phyloP scores from a whole-genome alignment of 345 rosid genomes.

The Pistacia atlantica region DNA sequence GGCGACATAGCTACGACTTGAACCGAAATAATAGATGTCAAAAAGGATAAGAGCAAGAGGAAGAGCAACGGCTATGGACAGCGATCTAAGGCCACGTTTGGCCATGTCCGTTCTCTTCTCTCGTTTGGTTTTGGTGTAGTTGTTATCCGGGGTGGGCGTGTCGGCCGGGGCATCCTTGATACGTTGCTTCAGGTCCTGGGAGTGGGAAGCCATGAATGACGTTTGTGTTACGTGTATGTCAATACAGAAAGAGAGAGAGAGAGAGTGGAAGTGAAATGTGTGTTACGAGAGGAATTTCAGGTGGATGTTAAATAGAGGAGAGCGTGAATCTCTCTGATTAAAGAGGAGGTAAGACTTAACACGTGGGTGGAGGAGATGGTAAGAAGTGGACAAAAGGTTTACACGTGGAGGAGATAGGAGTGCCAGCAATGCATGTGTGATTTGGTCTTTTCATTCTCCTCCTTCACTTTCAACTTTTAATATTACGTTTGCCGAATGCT shows the following conservation, averaged over 20 bases:
- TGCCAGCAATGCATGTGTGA: background rate
- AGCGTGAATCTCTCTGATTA: background rate
- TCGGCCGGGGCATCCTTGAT: slow-evolving; percentile 33
- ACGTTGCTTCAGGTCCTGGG: slow-evolving; percentile 61
- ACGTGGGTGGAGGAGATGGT: slow-evolving; percentile 39
- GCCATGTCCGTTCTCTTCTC: slow-evolving; percentile 62
- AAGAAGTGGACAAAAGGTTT: slow-evolving; percentile 5
- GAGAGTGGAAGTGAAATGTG: slow-evolving; percentile 7
- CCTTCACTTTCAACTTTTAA: background rate
- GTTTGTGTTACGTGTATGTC: background rate
- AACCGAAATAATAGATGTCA: slow-evolving; percentile 53
- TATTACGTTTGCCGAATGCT: background rate
- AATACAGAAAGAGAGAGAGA: background rate
- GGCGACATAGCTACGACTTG: slow-evolving; percentile 23
- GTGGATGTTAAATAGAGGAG: slow-evolving; percentile 6
- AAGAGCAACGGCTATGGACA: slow-evolving; percentile 56
- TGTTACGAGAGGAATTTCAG: slow-evolving; percentile 20
- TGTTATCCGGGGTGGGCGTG: slow-evolving; percentile 18
- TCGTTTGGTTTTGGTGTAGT: slow-evolving; percentile 23
- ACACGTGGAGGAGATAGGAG: slow-evolving; percentile 29
- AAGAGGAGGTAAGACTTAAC: slow-evolving; percentile 25
- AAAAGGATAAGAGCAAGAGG: slow-evolving; percentile 63
- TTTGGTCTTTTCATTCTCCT: background rate
- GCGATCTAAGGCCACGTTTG: slow-evolving; percentile 67
- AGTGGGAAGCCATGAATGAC: slow-evolving; percentile 51